Evolutionary conservation across 805 yeast species (phyloP).

Genomic region (Phaffomyces opuntiae): DNA sequence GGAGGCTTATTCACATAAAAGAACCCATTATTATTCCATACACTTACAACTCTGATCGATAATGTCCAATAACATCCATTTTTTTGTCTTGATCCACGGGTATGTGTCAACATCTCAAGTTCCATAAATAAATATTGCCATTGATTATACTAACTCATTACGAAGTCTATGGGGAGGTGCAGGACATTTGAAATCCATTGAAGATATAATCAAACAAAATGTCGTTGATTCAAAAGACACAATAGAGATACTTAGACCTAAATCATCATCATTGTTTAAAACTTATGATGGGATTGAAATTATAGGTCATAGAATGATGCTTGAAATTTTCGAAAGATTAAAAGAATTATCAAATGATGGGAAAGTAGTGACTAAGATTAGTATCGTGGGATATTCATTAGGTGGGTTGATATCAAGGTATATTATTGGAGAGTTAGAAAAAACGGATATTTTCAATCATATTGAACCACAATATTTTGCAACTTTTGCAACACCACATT

Average conservation of each 20-base stretch:
- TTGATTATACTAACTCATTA: background rate
- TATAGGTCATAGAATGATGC: slow-evolving; percentile 62
- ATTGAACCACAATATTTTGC: slow-evolving; percentile 58
- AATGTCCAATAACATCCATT: background rate
- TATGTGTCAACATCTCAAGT: background rate
- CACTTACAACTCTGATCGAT: background rate
- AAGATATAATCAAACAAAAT: slow-evolving; percentile 32
- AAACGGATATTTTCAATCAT: slow-evolving; percentile 43
- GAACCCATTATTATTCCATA: background rate
- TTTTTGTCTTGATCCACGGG: slow-evolving; percentile 3
- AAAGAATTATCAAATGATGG: slow-evolving; percentile 25
- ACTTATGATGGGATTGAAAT: slow-evolving; percentile 83
- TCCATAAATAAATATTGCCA: background rate
- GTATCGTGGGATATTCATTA: slow-evolving; percentile 80
- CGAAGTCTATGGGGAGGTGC: slow-evolving; percentile 57
- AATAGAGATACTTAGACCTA: slow-evolving; percentile 43
- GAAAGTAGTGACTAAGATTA: slow-evolving; percentile 41
- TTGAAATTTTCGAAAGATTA: slow-evolving; percentile 49
- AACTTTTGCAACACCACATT: slow-evolving; percentile 75
- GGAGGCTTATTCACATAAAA: background rate
- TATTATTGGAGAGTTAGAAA: slow-evolving; percentile 65
- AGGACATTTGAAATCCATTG: slow-evolving; percentile 44
- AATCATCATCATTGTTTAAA: slow-evolving; percentile 57
- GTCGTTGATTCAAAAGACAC: slow-evolving; percentile 35
- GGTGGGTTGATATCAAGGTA: slow-evolving; percentile 85